These are phyloP conservation scores for Cryptococcus neoformans DNA, from an alignment of 1,284 basidiomycete species.

Conservation along the genomic window DNA sequence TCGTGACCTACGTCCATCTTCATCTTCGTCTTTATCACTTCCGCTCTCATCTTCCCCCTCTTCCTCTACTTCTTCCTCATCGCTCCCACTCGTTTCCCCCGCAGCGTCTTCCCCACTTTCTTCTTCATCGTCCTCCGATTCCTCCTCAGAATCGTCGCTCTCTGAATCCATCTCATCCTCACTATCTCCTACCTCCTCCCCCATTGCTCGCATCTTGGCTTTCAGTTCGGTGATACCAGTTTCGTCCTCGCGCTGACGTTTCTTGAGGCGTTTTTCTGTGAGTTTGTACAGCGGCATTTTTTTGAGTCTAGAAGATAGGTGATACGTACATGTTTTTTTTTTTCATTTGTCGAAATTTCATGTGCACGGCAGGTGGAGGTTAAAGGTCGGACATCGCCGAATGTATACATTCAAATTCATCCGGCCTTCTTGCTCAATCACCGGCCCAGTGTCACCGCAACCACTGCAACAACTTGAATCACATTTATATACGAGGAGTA, in stretches of 20 bases:
- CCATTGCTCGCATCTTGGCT: constrained; percentile 57
- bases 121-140: constrained; percentile 24
- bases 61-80: constrained; percentile 54
- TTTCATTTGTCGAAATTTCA: no score
- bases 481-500: no score
- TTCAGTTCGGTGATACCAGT: constrained; percentile 61
- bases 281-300: constrained; percentile 68
- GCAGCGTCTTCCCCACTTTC: background rate
- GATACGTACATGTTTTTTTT: no score
- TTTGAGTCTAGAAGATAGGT: no score
- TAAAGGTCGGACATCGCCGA: no score
- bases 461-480: no score
- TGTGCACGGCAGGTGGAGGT: no score
- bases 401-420: no score
- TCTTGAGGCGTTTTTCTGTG: constrained; percentile 64
- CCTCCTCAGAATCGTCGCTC: constrained; percentile 27
- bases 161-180: constrained; percentile 17
- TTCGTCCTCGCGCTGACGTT: constrained; percentile 64
- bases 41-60: constrained; percentile 49
- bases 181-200: constrained; percentile 10
- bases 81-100: background rate
- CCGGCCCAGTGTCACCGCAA: no score
- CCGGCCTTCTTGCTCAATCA: no score
- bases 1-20: background rate
- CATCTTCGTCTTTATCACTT: background rate